Base-by-base conservation (phyloP, 495 filamentous ascomycete species). In the Lentithecium fluviatile region DNA sequence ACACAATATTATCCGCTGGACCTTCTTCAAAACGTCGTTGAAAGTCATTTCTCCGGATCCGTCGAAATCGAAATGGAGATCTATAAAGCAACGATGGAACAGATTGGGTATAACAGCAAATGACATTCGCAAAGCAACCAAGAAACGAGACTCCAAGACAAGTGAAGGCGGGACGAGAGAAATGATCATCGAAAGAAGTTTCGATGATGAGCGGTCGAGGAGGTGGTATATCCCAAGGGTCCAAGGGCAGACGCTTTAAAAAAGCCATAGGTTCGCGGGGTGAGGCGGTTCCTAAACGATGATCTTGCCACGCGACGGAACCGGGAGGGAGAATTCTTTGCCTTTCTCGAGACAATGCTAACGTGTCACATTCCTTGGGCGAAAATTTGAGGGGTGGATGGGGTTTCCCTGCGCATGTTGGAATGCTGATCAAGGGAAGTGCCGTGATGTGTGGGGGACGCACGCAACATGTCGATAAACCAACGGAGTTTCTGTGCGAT, bases 261-360 rank as follows among this genome's bases (percentile, higher is more conserved):
- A 53, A 36, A 54, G 48, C 29, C 55, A 59, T 49, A 45, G 10
- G 29, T n/a, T n/a, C 3, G 29, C 29, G 62, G 45, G 47, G 58
- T 45, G 53, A 58, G 38, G 4, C 21, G 40, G 45, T 32, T 52
- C 49, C 65, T 56, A 68, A 52, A 56, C 51, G 65, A 64, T 40
- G 45, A 52, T 43, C 20, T 52, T 29, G 29, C 29, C 29, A 32
- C 29, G 29, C 29, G 29, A 32, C 29, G 29, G 29, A 32, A 4
- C 10, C 29, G 3, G 3, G 29, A 3, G 29, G 29, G 29, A 32
- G 29, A 52, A 68, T 68, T 68, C 65, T 60, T 64, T 68, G 48
- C 65, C 42, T 61, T 15, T 20, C 29, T 23, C 48, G 50, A 50
- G 45, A 65, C 50, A 65, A 60, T 60, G 37, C 29, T 52, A 58